Base-by-base conservation (phyloP, 371 early-diverging fungal genomes). In the Mortierella sp. region DNA sequence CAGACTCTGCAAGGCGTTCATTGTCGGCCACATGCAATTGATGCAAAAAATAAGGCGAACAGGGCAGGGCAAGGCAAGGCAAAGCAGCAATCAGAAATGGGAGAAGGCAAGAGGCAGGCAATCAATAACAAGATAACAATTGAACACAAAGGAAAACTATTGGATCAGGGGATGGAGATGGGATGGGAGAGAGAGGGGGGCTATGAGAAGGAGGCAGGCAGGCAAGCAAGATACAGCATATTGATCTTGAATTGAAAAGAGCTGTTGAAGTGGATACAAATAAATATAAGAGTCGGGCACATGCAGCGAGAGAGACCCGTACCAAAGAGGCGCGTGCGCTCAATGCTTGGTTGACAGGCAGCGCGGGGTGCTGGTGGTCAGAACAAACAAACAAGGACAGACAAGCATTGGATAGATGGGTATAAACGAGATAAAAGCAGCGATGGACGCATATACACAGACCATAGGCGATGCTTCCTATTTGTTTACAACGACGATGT, bases 1-100 rank as follows among this genome's bases (percentile, higher is more conserved):
- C 61, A 61, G 22, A 61, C 61, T 58, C 58, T 61, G 61, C 61
- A 61, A 61, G 61, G 37, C 61, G 61, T 61, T 37, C 61, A 61
- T 61, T 61, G 61, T 37, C 39, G 8, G 34, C 61, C 19, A 31
- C 37, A 61, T 61, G 61, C 61, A 37, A 61, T 34, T 34, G 61
- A 61, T 37, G 61, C 37, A 61, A 61, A 61, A 58, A 53, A 58
- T n/a, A 52, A 52, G 29, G 55, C 31, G 55, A 53, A 29, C 55
- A 16, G 61, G 61, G n/a, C n/a, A n/a, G n/a, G n/a, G n/a, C n/a
- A n/a, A n/a, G n/a, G 61, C 61, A 61, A 37, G 39, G 19, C 13
- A 34, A 29, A 53, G 8, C 7, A 50, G 50, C 50, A 31, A 50
- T 3, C 55, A 55, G 29, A 37, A 61, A 61, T 61, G 34, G 61